A percentile compares a stretch with the other conserved stretches of the same genome.
Conservation (phyloP, 176 grass and related monocot species). For the Puya raimondii region DNA sequence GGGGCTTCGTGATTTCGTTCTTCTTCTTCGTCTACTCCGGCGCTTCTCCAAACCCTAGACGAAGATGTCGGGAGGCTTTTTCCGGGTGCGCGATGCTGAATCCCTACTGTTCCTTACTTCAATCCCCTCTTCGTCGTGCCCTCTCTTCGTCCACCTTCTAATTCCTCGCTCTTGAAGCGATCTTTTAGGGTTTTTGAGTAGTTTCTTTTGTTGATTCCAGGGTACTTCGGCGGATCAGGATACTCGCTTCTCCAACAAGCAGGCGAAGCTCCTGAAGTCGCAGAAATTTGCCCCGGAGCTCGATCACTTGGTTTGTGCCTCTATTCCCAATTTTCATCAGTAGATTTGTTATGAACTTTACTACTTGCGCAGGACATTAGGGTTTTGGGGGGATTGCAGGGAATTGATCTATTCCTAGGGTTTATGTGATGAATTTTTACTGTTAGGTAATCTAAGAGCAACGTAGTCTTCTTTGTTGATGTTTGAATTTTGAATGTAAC, state of each 20-base stretch:
- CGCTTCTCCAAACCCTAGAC: neutral
- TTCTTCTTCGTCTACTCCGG: neutral
- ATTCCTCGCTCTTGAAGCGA: slow-evolving; percentile 5
- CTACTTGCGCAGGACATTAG: neutral
- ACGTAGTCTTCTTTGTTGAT: neutral
- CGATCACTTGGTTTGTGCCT: slow-evolving; percentile 56
- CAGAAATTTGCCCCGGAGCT: slow-evolving; percentile 90
- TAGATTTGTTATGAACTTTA: too few relatives aligned
- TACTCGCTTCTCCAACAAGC: slow-evolving; percentile 98
- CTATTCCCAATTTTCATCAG: neutral
- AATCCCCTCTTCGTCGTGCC: slow-evolving; percentile 8
- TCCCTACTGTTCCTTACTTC: neutral
- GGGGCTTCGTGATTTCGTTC: neutral
- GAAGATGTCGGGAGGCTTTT: slow-evolving; percentile 96
- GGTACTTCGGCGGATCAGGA: slow-evolving; percentile 96
- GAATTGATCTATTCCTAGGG: neutral
- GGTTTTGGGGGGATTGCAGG: neutral
- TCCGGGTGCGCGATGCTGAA: slow-evolving; percentile 41
- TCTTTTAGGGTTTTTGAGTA: slow-evolving; percentile 16
- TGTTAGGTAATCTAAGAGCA: slow-evolving; percentile 3
- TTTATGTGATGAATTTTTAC: too few relatives aligned
- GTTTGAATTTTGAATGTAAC: neutral
- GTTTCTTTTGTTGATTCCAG: slow-evolving; percentile 31
- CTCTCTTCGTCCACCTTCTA: neutral
- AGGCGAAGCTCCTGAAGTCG: slow-evolving; percentile 85